These are phyloP conservation scores for Malus hybrid DNA, from an alignment of 331 rosid genomes.

Conservation along the genomic window DNA sequence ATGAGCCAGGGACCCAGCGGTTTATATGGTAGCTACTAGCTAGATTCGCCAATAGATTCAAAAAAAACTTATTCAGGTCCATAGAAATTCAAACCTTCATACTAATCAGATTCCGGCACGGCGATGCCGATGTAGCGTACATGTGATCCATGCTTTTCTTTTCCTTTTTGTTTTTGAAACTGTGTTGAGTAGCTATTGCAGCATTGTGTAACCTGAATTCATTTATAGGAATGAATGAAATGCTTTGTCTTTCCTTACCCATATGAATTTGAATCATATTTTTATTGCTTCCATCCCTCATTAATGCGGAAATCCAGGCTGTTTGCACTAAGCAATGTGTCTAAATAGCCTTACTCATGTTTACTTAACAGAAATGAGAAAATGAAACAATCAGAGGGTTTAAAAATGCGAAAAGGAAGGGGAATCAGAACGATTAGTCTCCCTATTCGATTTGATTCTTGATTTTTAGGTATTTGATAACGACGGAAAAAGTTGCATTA, in stretches of 20 bases:
- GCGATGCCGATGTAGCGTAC: not conserved
- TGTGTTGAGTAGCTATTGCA: not conserved
- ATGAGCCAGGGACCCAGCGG: slow-evolving; percentile 79
- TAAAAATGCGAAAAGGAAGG: too few species aligned
- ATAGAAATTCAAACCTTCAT: not conserved
- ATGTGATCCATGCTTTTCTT: not conserved
- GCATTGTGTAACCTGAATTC: not conserved
- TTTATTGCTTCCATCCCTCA: not conserved
- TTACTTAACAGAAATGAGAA: too few species aligned
- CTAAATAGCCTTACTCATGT: too few species aligned
- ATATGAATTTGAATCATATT: not conserved
- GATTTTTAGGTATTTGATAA: too few species aligned
- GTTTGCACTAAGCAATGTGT: not conserved
- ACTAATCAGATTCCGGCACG: not conserved
- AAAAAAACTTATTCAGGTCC: not conserved
- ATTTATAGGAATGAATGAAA: not conserved
- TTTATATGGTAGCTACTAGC: slow-evolving; percentile 71
- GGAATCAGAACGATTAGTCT: too few species aligned
- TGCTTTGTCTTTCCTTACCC: not conserved
- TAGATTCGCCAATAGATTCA: not conserved
- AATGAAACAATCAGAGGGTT: too few species aligned
- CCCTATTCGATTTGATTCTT: too few species aligned
- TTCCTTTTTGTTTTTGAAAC: not conserved
- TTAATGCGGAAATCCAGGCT: too few species aligned
- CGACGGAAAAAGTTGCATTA: too few species aligned